phyloP scores from a whole-genome alignment of 441 rosid genomes.

The Omphalea diandra region DNA sequence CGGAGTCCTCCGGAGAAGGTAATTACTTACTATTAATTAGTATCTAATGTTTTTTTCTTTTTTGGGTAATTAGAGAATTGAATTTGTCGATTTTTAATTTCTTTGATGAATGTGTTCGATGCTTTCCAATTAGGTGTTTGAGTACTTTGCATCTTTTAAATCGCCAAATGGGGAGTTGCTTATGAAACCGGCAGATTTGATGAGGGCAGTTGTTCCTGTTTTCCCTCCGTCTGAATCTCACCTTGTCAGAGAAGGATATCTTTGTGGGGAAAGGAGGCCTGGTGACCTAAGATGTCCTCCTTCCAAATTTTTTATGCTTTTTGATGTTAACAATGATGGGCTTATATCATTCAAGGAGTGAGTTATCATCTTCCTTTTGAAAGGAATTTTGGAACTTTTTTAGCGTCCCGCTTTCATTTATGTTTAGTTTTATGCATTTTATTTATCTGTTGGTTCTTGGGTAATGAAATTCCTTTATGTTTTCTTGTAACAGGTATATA shows the following conservation, averaged over 20 bases:
- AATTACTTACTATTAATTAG: neutral
- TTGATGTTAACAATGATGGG: constrained; percentile 79
- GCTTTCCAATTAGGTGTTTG: constrained; percentile 59
- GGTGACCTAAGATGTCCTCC: constrained; percentile 76
- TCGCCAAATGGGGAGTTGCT: constrained; percentile 62
- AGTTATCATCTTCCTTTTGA: constrained; percentile 25
- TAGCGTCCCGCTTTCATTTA: neutral
- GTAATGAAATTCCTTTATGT: neutral
- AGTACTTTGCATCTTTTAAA: constrained; percentile 71
- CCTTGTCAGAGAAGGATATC: constrained; percentile 79
- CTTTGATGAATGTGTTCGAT: neutral
- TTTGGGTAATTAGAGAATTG: neutral
- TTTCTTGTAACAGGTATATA: constrained; percentile 62
- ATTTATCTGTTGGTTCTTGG: neutral
- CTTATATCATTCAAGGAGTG: constrained; percentile 92
- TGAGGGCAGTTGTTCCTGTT: constrained; percentile 85
- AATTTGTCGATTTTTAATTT: neutral
- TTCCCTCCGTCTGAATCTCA: constrained; percentile 95
- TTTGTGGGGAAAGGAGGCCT: constrained; percentile 83
- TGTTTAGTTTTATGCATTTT: neutral
- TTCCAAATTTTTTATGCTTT: constrained; percentile 84
- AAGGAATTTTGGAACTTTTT: neutral
- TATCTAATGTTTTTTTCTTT: neutral
- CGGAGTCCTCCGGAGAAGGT: constrained; percentile 96
- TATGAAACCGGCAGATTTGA: constrained; percentile 82